Evolutionary conservation across 2,329 filamentous ascomycete species (phyloP), one percentile per base, ranked within the genome.

Genomic region (Colletotrichum tabaci): DNA sequence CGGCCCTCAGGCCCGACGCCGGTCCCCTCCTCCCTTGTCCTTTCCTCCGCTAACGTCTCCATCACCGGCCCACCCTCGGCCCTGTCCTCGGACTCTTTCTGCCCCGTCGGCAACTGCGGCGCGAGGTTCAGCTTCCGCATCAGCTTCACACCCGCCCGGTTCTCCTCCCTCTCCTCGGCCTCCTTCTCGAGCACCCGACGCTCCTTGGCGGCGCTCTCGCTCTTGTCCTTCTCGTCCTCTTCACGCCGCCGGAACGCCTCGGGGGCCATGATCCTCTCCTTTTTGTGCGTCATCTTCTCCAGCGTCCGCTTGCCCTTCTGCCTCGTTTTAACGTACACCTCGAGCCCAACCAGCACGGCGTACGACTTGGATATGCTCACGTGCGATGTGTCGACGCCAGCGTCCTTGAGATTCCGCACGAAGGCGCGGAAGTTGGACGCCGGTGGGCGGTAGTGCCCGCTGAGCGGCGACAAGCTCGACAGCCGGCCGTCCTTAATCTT

Each of bases 401-500:
- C 88, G 0, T 91, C 90, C 75, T 91, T 90, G 5, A 98, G 85
- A 10, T 87, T 91, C 73, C 91, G 89, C 2, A 97, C 88, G 77
- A 98, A 97, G 1, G 92, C 91, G 40, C 93, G 90, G 78, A 98
- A 97, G 78, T 96, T 97, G 72, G 90, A 88, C 4, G 93, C 90
- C 0, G 95, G 94, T 0, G 95, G 95, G 0, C 94, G 90, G 79
- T 98, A 98, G 81, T 98, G 95, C 0, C 95, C 95, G 76, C 89
- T 92, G 1, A 90, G 82, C 2, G 88, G 94, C 4, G 92, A 93
- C 10, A 97, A 85, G 61, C 90, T 91, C 2, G 89, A 87, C n/a
- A 98, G 80, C 40, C 93, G 89, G 1, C 95, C 95, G 75, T 95
- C 87, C 78, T 94, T 94, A 78, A 98, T 91, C 80, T 93, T 95